Conservation (phyloP, 352 stramenopile species). For the Phytopythium kandeliae region DNA sequence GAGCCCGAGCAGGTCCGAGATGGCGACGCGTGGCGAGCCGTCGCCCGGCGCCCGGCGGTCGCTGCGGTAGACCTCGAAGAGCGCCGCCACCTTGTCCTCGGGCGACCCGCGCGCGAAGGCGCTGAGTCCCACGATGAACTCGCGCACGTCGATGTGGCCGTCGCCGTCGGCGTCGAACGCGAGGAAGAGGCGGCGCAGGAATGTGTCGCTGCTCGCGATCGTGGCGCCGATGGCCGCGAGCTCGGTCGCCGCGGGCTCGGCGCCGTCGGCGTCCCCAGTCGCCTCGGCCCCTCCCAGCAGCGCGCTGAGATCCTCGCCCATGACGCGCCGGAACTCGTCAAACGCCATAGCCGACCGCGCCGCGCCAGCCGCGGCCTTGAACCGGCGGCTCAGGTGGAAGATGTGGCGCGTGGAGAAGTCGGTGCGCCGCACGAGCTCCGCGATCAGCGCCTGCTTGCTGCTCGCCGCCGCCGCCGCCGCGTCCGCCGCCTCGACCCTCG, state of each 20-base stretch:
- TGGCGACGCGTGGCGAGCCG: slow-evolving; percentile 18
- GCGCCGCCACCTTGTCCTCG: slow-evolving; percentile 33
- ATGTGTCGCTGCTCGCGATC: slow-evolving; percentile 37
- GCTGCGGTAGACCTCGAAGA: slow-evolving; percentile 33
- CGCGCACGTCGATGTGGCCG: slow-evolving; percentile 40
- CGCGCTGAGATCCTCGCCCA: slow-evolving; percentile 24
- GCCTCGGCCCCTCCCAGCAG: slow-evolving; percentile 15
- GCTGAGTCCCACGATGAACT: slow-evolving; percentile 46
- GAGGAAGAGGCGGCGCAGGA: slow-evolving; percentile 33
- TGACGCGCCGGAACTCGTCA: slow-evolving; percentile 32
- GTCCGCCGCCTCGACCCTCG: too few relatives aligned
- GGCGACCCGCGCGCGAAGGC: slow-evolving; percentile 29
- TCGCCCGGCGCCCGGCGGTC: slow-evolving; percentile 5
- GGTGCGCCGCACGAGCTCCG: slow-evolving; percentile 30
- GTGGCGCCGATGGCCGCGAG: slow-evolving; percentile 30
- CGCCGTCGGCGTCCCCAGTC: not conserved
- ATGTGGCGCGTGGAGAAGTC: slow-evolving; percentile 38
- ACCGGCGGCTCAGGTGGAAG: slow-evolving; percentile 47
- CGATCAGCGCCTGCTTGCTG: slow-evolving; percentile 41
- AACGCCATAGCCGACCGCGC: slow-evolving; percentile 33
- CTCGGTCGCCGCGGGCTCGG: slow-evolving; percentile 4
- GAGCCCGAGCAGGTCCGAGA: slow-evolving; percentile 35
- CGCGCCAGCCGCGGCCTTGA: slow-evolving; percentile 33
- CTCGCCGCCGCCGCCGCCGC: not conserved
- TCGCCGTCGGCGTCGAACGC: slow-evolving; percentile 39